Evolutionary conservation across 495 filamentous ascomycete genomes (phyloP), one percentile per base, ranked within the genome.

Genomic region (Hypomontagnella submonticulosa): DNA sequence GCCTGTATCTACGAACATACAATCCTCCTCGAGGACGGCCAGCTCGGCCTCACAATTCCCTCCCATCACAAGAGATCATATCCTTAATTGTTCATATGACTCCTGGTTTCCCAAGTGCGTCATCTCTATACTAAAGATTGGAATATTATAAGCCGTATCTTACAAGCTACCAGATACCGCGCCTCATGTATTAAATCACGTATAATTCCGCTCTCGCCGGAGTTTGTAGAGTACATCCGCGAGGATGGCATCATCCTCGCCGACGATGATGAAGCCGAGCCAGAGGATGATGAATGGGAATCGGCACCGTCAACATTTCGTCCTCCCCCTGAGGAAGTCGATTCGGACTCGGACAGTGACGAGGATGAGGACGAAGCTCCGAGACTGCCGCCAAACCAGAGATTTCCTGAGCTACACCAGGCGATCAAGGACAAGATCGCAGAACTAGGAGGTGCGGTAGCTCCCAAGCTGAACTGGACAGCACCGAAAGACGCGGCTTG

Each of bases 391-490:
- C 78, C 76, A 16, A 82, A 80, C 38, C 67, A 73, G 54, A 76
- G 79, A 41, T 87, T 86, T 69, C 84, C 82, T 5, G 88, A 91
- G 15, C 84, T 93, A 1, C 96, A 99, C 76, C 73, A 84, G 36
- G 73, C 84, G 47, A 89, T 99, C 71, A 89, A 88, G 75, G 73
- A 81, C 12, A 89, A 87, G 4, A 97, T 99, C 64, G 70, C 83
- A 3, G 87, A 90, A 56, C 83, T 97, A 0, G 92, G 90, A 32
- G 94, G 95, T 58, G 87, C 86, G 32, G 93, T 93, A 0, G 85
- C 87, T 0, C 96, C 96, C 2, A 99, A 99, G 71, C 81, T 99
- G 19, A 97, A 98, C 81, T 99, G 95, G 95, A 97, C 93, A 27
- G 87, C 91, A 3, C 95, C 95, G 0, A 97, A 97, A 75, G 95